Evolutionary conservation across 352 stramenopile species (phyloP).

Genomic region (Phytophthora palmivora): DNA sequence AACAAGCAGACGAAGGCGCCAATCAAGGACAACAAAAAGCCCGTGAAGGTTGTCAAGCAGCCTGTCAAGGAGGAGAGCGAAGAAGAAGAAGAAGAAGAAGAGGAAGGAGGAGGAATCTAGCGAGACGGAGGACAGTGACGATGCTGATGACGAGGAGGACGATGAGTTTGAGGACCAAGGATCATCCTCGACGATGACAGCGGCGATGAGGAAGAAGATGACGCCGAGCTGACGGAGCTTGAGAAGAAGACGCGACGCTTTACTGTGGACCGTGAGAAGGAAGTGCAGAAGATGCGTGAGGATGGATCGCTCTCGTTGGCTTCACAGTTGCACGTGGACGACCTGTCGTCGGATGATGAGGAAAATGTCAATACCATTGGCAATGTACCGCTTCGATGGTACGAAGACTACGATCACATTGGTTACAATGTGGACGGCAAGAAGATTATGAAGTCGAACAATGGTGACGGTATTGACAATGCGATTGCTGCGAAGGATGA

Average conservation of each 20-base stretch:
- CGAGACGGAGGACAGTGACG: slow-evolving; percentile 70
- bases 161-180: slow-evolving; percentile 90
- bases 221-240: slow-evolving; percentile 74
- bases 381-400: slow-evolving; percentile 99
- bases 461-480: slow-evolving; percentile 91
- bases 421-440: slow-evolving; percentile 98
- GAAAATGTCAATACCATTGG: slow-evolving; percentile 97
- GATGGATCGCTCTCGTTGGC: slow-evolving; percentile 84
- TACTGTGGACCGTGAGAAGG: slow-evolving; percentile 72
- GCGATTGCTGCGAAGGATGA: slow-evolving; percentile 89
- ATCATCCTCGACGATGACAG: slow-evolving; percentile 80
- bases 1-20: slow-evolving; percentile 29
- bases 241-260: slow-evolving; percentile 86
- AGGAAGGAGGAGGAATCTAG: slow-evolving; percentile 39
- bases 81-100: slow-evolving; percentile 25
- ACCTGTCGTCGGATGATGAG: slow-evolving; percentile 99
- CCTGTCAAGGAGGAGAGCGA: slow-evolving; percentile 21
- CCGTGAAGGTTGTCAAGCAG: slow-evolving; percentile 33
- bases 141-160: slow-evolving; percentile 65
- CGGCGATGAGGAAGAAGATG: slow-evolving; percentile 71
- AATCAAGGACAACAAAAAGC: slow-evolving; percentile 19
- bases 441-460: slow-evolving; percentile 95
- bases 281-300: slow-evolving; percentile 86
- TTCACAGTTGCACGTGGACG: slow-evolving; percentile 96
- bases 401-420: slow-evolving; percentile 99